Percentiles rank a stretch among this genome's conserved stretches.
Evolutionary conservation across 345 rosid species (phyloP).

Genomic region (Punica granatum): DNA sequence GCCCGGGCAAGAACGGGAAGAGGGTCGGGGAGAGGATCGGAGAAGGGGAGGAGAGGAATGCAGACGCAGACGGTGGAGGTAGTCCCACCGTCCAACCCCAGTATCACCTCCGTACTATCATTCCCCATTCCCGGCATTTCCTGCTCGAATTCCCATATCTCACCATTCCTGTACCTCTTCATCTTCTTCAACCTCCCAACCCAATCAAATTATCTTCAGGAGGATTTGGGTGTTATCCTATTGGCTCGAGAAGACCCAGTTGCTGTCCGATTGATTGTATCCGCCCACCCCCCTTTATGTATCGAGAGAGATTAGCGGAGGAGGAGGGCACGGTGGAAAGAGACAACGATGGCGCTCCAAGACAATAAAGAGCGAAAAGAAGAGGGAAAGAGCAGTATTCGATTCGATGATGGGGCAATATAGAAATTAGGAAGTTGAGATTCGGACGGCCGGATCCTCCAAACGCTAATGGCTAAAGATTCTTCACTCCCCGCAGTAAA

Average conservation of each 20-base stretch:
- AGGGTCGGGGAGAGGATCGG: slow-evolving; percentile 37
- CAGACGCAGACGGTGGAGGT: slow-evolving; percentile 79
- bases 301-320: neutral
- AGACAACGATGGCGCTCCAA: slow-evolving; percentile 3
- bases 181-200: slow-evolving; percentile 14
- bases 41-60: slow-evolving; percentile 34
- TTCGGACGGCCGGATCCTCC: slow-evolving; percentile 26
- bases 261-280: neutral
- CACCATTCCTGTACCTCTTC: slow-evolving; percentile 59
- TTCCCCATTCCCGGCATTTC: slow-evolving; percentile 15
- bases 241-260: neutral
- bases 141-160: slow-evolving; percentile 60
- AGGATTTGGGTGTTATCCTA: neutral
- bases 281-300: neutral
- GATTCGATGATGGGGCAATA: neutral
- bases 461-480: slow-evolving; percentile 9
- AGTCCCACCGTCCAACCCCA: slow-evolving; percentile 67
- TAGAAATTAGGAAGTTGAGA: slow-evolving; percentile 4
- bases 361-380: neutral
- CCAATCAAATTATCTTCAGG: neutral
- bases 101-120: slow-evolving; percentile 25
- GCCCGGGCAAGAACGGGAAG: slow-evolving; percentile 47
- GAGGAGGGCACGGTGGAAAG: neutral
- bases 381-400: neutral
- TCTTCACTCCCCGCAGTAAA: neutral